Percentiles rank a stretch among this genome's conserved stretches.
Conservation (phyloP, 129 eudicot species). For the Escallonia rubra region DNA sequence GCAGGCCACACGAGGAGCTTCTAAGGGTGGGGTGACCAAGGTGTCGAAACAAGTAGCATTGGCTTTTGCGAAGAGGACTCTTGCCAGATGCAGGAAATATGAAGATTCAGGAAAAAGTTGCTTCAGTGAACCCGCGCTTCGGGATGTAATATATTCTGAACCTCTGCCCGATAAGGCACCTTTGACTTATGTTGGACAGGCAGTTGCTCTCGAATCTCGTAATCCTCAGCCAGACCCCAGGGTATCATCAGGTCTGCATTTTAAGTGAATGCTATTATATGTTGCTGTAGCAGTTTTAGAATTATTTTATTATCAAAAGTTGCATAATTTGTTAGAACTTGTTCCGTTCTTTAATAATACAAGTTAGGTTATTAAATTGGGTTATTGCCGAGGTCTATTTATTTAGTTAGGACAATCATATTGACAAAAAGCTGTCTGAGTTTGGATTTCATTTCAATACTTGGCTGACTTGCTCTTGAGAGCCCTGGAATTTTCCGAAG, state of each 20-base stretch:
- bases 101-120: constrained; percentile 70
- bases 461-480: background rate
- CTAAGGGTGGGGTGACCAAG: constrained; percentile 54
- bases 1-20: constrained; percentile 79
- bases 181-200: constrained; percentile 17
- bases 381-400: too few relatives aligned
- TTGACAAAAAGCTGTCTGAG: too few relatives aligned
- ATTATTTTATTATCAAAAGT: too few relatives aligned
- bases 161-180: constrained; percentile 42
- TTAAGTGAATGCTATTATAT: background rate
- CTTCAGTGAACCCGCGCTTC: constrained; percentile 65
- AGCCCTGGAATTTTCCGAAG: too few relatives aligned
- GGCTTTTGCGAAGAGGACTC: constrained; percentile 74
- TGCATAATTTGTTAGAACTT: too few relatives aligned
- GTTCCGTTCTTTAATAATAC: too few relatives aligned
- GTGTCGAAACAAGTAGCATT: constrained; percentile 67
- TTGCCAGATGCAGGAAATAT: constrained; percentile 56
- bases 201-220: constrained; percentile 27
- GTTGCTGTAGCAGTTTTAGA: too few relatives aligned
- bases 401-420: too few relatives aligned
- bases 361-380: too few relatives aligned
- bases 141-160: constrained; percentile 58
- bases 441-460: background rate
- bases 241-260: constrained; percentile 32
- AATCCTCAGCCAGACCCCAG: constrained; percentile 27